Evolutionary conservation across 2,329 filamentous ascomycete species (phyloP).

Genomic region (Cryphonectria parasitica): DNA sequence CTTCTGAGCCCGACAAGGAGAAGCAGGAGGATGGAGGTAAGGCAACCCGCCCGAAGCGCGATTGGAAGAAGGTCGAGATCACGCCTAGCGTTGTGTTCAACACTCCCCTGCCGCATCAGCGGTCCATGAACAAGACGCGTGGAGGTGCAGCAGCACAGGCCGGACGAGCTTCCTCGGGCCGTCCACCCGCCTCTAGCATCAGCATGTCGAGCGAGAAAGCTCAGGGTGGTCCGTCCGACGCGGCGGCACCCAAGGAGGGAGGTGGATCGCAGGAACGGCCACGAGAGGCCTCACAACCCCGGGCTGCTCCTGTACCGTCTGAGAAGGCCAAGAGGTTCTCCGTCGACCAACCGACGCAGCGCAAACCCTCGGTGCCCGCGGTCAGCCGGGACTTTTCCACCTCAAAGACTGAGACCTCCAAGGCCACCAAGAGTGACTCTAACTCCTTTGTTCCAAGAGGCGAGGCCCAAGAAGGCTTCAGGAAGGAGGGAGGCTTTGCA

Average conservation of each 20-base stretch:
- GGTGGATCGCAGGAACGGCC: constrained; percentile 21
- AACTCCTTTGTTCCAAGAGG: constrained; percentile 8
- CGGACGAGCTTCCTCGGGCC: constrained; percentile 41
- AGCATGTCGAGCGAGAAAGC: constrained; percentile 35
- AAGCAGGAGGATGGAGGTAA: constrained; percentile 56
- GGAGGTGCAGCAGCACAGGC: constrained; percentile 48
- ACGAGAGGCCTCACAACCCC: constrained; percentile 21
- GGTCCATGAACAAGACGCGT: constrained; percentile 49
- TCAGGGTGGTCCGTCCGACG: constrained; percentile 19
- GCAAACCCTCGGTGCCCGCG: constrained; percentile 22
- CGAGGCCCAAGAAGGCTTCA: constrained; percentile 22
- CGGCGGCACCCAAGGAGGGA: constrained; percentile 10
- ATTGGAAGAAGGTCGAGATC: constrained; percentile 73
- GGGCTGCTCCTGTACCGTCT: constrained; percentile 19
- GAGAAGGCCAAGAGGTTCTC: constrained; percentile 29
- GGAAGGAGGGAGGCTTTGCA: constrained; percentile 26
- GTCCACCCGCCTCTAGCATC: constrained; percentile 29
- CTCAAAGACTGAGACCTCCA: constrained; percentile 24
- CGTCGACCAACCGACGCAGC: constrained; percentile 13
- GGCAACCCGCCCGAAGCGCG: constrained; percentile 73
- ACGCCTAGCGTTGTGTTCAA: constrained; percentile 84
- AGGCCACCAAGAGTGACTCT: constrained; percentile 23
- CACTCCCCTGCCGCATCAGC: constrained; percentile 71
- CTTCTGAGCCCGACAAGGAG: constrained; percentile 67
- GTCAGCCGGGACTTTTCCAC: constrained; percentile 23